phyloP scores from a whole-genome alignment of 768 basidiomycete genomes.

The Mycena crocata region DNA sequence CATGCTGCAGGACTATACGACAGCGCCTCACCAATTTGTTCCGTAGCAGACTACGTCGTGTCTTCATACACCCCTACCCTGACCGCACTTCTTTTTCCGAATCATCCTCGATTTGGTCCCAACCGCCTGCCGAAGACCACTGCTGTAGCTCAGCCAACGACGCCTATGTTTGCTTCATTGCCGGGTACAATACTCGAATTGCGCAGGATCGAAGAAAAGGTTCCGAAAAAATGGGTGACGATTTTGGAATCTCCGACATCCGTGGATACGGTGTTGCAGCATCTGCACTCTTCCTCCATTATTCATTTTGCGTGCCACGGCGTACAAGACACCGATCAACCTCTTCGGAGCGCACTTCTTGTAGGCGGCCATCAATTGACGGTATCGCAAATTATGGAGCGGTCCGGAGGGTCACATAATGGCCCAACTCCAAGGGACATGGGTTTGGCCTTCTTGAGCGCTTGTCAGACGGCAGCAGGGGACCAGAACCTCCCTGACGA shows the following conservation, averaged over 20 bases:
- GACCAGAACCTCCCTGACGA: constrained; percentile 39
- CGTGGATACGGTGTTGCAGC: neutral
- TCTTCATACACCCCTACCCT: constrained; percentile 38
- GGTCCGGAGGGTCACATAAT: constrained; percentile 25
- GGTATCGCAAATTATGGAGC: constrained; percentile 37
- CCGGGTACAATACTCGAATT: neutral
- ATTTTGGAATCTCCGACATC: neutral
- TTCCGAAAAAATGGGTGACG: constrained; percentile 1
- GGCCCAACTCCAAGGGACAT: constrained; percentile 23
- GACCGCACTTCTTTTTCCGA: neutral
- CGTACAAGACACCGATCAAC: constrained; percentile 32
- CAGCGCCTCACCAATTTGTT: neutral
- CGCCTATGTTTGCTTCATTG: neutral
- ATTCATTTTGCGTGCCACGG: constrained; percentile 45
- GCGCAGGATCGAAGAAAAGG: neutral
- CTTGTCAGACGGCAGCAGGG: constrained; percentile 38
- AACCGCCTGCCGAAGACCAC: neutral
- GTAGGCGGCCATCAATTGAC: constrained; percentile 30
- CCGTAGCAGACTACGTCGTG: constrained; percentile 27
- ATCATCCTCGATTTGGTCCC: neutral
- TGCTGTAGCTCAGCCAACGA: neutral
- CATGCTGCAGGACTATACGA: constrained; percentile 34
- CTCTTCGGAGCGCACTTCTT: constrained; percentile 33
- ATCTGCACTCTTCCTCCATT: neutral
- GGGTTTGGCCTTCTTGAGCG: constrained; percentile 48